phyloP scores from a whole-genome alignment of 306 rosid genomes.

The Glycine latifolia region DNA sequence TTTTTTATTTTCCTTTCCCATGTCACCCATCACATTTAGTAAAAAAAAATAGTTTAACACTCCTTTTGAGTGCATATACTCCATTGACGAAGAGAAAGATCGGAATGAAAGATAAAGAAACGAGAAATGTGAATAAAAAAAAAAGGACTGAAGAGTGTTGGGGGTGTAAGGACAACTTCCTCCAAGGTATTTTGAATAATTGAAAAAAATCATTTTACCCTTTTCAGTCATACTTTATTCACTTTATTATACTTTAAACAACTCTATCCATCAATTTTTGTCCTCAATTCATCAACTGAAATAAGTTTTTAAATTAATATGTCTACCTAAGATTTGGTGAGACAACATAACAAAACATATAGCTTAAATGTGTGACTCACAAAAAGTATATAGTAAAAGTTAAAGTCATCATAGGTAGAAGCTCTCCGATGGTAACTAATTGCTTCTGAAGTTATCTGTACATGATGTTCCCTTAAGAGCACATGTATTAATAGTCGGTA shows the following conservation, averaged over 20 bases:
- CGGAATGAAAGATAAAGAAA: too few relatives aligned
- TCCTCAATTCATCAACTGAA: neutral
- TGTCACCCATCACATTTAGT: neutral
- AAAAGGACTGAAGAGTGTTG: neutral
- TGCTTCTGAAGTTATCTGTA: neutral
- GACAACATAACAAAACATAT: neutral
- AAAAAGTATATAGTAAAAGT: neutral
- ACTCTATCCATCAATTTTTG: neutral
- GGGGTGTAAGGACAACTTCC: neutral
- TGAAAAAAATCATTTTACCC: neutral
- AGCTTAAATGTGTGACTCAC: neutral
- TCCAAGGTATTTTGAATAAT: neutral
- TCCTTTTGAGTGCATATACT: neutral
- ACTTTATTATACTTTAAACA: neutral
- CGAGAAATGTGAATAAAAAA: too few relatives aligned
- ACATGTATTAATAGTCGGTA: neutral
- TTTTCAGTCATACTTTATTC: neutral
- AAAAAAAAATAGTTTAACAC: neutral
- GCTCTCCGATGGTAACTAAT: neutral
- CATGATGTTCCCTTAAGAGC: too few relatives aligned
- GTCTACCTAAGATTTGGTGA: neutral
- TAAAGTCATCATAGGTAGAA: neutral
- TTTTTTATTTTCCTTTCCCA: neutral
- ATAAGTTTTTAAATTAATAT: too few relatives aligned
- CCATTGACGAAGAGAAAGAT: neutral